Evolutionary conservation across 768 basidiomycete species (phyloP).

Genomic region (Cystobasidium ongulense): DNA sequence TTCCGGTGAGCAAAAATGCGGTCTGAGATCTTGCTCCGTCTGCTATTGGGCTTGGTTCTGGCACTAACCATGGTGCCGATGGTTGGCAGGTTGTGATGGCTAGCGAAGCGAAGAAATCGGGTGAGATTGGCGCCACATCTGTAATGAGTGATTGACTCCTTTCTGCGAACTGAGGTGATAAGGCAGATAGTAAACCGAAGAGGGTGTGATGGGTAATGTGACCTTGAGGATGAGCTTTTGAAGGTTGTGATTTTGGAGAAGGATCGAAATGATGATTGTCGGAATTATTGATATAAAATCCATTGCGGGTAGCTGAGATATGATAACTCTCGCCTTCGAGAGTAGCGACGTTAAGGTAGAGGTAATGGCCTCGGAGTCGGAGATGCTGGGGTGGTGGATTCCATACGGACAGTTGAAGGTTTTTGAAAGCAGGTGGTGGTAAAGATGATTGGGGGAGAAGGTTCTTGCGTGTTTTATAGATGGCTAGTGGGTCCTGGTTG

Average conservation of each 20-base stretch:
- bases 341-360: constrained; percentile 47
- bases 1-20: constrained; percentile 48
- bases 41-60: constrained; percentile 42
- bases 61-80: constrained; percentile 47
- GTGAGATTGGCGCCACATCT: constrained; percentile 33
- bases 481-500: constrained; percentile 23
- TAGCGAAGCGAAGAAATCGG: constrained; percentile 44
- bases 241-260: constrained; percentile 42
- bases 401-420: constrained; percentile 47
- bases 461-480: constrained; percentile 29
- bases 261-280: constrained; percentile 48
- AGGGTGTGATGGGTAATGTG: constrained; percentile 45
- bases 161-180: constrained; percentile 46
- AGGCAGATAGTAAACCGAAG: constrained; percentile 47
- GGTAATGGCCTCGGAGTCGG: constrained; percentile 47
- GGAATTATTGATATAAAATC: constrained; percentile 48
- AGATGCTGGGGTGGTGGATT: constrained; percentile 49
- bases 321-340: constrained; percentile 48
- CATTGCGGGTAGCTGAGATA: constrained; percentile 46
- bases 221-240: constrained; percentile 34
- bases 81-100: constrained; percentile 47
- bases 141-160: constrained; percentile 29
- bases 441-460: constrained; percentile 34
- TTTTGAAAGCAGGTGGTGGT: constrained; percentile 42
- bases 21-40: constrained; percentile 48